These are phyloP conservation scores for Pichia cactophila DNA, from an alignment of 1,139 yeast species.

Conservation along the genomic window DNA sequence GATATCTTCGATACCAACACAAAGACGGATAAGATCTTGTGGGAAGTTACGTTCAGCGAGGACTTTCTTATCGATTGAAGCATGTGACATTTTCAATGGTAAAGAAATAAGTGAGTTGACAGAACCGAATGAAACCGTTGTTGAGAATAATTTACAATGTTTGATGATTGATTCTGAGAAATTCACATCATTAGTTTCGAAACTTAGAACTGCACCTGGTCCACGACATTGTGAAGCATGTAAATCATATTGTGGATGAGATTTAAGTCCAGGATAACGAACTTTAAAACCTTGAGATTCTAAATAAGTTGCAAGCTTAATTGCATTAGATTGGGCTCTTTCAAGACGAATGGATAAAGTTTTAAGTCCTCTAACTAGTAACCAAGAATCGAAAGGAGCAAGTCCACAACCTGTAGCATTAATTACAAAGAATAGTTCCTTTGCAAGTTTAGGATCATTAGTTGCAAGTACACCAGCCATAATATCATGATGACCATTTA, in stretches of 20 bases:
- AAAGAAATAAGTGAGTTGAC: slow-evolving; percentile 84
- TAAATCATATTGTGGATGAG: slow-evolving; percentile 74
- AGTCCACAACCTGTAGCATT: slow-evolving; percentile 89
- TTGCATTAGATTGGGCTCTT: slow-evolving; percentile 78
- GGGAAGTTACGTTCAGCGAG: slow-evolving; percentile 86
- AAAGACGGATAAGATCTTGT: slow-evolving; percentile 80
- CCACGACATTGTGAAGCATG: slow-evolving; percentile 77
- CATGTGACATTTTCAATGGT: slow-evolving; percentile 96
- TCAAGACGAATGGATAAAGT: slow-evolving; percentile 80
- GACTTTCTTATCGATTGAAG: slow-evolving; percentile 84
- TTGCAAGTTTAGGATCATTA: slow-evolving; percentile 54
- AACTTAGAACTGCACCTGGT: slow-evolving; percentile 81
- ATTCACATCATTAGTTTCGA: slow-evolving; percentile 74
- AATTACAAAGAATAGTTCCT: slow-evolving; percentile 63
- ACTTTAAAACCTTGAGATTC: slow-evolving; percentile 51
- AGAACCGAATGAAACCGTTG: slow-evolving; percentile 91
- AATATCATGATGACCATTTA: slow-evolving; percentile 91
- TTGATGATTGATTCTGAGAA: slow-evolving; percentile 71
- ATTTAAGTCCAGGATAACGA: slow-evolving; percentile 74
- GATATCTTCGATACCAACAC: slow-evolving; percentile 76
- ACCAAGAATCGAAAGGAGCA: slow-evolving; percentile 88
- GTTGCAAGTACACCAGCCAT: slow-evolving; percentile 92
- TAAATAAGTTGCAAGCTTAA: slow-evolving; percentile 66
- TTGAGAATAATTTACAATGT: slow-evolving; percentile 66
- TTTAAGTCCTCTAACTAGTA: slow-evolving; percentile 76